phyloP scores from a whole-genome alignment of 192 early-diverging fungal species.

The Paraglomus occultum region DNA sequence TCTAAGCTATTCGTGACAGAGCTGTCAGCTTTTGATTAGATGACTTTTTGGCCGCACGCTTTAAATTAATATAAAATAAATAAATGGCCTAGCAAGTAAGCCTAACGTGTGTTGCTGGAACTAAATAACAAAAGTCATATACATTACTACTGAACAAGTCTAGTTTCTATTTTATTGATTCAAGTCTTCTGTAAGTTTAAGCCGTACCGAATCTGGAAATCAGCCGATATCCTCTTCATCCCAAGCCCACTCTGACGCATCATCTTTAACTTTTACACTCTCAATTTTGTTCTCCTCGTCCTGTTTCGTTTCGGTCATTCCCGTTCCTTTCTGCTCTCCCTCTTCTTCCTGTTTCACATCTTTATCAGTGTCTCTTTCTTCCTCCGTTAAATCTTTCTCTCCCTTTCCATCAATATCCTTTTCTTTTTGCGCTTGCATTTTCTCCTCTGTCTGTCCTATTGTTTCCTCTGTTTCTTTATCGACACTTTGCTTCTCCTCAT shows the following conservation, averaged over 20 bases:
- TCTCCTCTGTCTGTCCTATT: too few species aligned
- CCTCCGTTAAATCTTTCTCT: not conserved
- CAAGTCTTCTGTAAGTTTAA: too few species aligned
- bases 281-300: not conserved
- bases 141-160: too few species aligned
- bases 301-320: not conserved
- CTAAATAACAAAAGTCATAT: too few species aligned
- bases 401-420: not conserved
- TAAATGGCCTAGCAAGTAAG: too few species aligned
- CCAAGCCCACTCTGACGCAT: conserved; percentile 27
- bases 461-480: too few species aligned
- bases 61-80: too few species aligned
- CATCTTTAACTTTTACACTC: not conserved
- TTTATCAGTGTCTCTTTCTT: not conserved
- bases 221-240: conserved; percentile 25
- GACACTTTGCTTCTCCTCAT: not conserved
- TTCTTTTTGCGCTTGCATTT: not conserved
- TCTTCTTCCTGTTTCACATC: not conserved
- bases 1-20: too few species aligned
- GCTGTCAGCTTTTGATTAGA: too few species aligned
- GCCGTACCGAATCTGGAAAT: not conserved
- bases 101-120: too few species aligned
- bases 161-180: too few species aligned
- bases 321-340: not conserved
- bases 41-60: too few species aligned